Evolutionary conservation across 169 alveolate species (phyloP), one percentile per base, ranked within the genome.

Genomic region (Amoebophrya sp.): DNA sequence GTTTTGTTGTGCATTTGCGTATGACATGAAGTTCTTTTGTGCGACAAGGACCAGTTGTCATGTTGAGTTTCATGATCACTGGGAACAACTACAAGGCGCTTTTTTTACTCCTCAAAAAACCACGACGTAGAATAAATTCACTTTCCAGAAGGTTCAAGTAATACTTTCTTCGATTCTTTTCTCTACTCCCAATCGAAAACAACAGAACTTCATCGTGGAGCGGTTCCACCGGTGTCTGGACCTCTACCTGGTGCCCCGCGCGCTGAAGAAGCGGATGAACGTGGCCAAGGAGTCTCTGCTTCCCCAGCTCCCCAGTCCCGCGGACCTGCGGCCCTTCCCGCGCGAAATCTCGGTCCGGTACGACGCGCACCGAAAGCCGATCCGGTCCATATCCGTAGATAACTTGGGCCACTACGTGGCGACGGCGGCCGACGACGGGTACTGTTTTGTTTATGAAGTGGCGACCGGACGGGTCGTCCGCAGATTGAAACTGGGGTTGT

Each of bases 141-240:
- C n/a, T n/a, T n/a, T n/a, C n/a, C n/a, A n/a, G n/a, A n/a, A n/a
- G n/a, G n/a, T n/a, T n/a, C n/a, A n/a, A n/a, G n/a, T n/a, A n/a
- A n/a, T n/a, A n/a, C n/a, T n/a, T n/a, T n/a, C n/a, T n/a, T n/a
- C n/a, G n/a, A n/a, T n/a, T n/a, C n/a, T n/a, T n/a, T n/a, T n/a
- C n/a, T n/a, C n/a, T n/a, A n/a, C n/a, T n/a, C n/a, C n/a, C n/a
- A n/a, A n/a, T n/a, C n/a, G n/a, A n/a, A n/a, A n/a, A n/a, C 66
- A 47, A 66, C 83, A 66, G 83, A 66, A 96, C 55, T 93, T 96
- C 93, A 94, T 96, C 40, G 95, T 95, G 40, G 98, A 96, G 94
- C 95, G 97, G 91, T 97, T 97, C 92, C 97, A 97, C 91, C 96
- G 99, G 91, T 97, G 98, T 55, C 95, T 97, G 91, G 99, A 98